A percentile compares a stretch with the other conserved stretches of the same genome.
Conservation (phyloP, 352 stramenopile species). For the Globisporangium mamillatum region DNA sequence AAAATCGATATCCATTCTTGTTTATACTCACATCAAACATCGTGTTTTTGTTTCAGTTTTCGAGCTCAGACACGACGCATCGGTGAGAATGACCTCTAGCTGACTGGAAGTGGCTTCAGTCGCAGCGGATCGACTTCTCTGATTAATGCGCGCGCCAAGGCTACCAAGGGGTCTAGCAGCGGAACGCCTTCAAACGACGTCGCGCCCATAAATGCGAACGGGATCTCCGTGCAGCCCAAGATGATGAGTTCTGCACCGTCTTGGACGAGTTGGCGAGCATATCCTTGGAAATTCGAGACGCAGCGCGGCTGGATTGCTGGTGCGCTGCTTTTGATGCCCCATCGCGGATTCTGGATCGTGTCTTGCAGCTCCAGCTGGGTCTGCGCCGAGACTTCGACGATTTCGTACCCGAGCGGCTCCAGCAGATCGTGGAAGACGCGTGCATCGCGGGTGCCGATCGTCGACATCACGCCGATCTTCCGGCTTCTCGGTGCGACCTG, state of each 20-base stretch:
- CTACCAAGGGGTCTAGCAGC: constrained; percentile 44
- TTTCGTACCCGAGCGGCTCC: constrained; percentile 33
- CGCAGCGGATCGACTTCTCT: constrained; percentile 40
- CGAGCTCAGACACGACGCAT: neutral
- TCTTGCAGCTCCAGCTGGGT: constrained; percentile 45
- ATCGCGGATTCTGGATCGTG: constrained; percentile 45
- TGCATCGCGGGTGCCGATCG: constrained; percentile 33
- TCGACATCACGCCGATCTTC: constrained; percentile 43
- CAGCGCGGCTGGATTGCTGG: constrained; percentile 32
- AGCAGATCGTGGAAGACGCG: constrained; percentile 43
- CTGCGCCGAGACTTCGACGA: constrained; percentile 33
- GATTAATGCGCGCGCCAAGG: constrained; percentile 45
- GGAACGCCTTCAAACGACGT: constrained; percentile 32
- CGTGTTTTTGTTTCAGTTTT: neutral
- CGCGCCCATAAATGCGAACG: constrained; percentile 34
- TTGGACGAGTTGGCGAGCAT: constrained; percentile 29
- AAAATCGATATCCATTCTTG: neutral
- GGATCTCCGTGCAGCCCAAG: constrained; percentile 54
- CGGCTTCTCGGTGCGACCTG: constrained; percentile 24
- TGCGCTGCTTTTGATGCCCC: constrained; percentile 55
- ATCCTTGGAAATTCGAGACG: constrained; percentile 40
- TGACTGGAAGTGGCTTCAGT: constrained; percentile 29
- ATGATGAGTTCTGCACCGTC: constrained; percentile 39
- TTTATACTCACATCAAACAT: neutral
- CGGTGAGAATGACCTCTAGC: neutral